Base-by-base conservation (phyloP, 2,329 filamentous ascomycete genomes). In the Colletotrichum orbiculare region DNA sequence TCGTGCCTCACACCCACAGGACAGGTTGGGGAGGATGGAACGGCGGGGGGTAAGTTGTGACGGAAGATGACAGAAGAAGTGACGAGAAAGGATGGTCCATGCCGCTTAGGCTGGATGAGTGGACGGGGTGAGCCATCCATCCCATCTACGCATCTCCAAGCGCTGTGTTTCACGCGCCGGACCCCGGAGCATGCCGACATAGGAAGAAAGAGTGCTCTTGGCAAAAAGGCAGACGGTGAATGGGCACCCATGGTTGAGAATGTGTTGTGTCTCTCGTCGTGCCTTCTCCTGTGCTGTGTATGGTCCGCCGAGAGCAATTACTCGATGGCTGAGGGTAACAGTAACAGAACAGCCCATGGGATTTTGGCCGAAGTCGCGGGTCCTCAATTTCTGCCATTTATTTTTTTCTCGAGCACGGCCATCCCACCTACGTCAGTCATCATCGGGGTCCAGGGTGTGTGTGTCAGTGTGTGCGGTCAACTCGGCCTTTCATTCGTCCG, bases 261-360 rank as follows among this genome's bases (percentile, higher is more conserved):
- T 25, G 25, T 25, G 25, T 5, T 4, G 25, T 25, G 25, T 5
- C 25, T 25, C 25, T 4, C 4, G 25, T 25, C 5, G 25, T 25
- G 25, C 25, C 4, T 25, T 25, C 25, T 25, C 25, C 25, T 25
- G 39, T 60, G 17, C 55, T 33, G 46, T 52, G 15, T 33, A 8
- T 11, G 34, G 39, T 50, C 13, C 8, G 38, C 8, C 11, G 38
- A 12, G 38, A 9, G 54, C 5, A 53, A 54, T 67, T 68, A 68
- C 67, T 63, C 61, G 60, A 68, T 65, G 60, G 42, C 39, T 59
- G 17, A 65, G 64, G 37, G 67, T 68, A 68, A 68, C 45, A 60
- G 47, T 54, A 62, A 60, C 52, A 25, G 4, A 25, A 25, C 25
- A 25, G 25, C 25, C 25, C 46, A 37, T 34, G 46, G 13, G 13